Base-by-base conservation (phyloP, 495 filamentous ascomycete genomes). In the Clavariopsis aquatica region DNA sequence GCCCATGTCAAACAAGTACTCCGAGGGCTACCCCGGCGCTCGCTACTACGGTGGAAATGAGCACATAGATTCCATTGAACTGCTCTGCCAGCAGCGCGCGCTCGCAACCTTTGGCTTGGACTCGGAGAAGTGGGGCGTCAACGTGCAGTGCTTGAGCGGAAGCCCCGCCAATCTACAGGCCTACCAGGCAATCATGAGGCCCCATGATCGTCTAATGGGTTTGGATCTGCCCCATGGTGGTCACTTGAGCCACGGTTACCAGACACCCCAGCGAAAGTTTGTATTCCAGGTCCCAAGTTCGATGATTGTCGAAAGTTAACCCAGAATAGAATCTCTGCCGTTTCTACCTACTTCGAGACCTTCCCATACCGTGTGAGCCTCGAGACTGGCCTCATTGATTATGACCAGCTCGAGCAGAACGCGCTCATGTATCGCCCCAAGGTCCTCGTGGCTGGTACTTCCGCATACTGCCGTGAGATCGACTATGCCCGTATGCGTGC, bases 1-100 rank as follows among this genome's bases (percentile, higher is more conserved):
- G 41, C 89, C 89, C 72, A 93, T 93, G 90, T 92, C 88, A 73
- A 93, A 99, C 86, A 99, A 99, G 82, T 99, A 99, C 85, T 96
- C 91, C 2, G 94, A 99, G 82, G 94, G 94, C 71, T 96, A 96
- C 79, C 95, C 95, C 72, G 94, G 94, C 72, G 94, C 95, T 51
- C 88, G 94, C 76, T 99, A 99, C 85, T 99, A 99, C 76, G 95
- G 95, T 77, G 94, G 94, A 70, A 99, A 98, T 81, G 86, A 99
- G 82, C 91, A 96, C 83, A 99, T 99, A 64, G 94, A 99, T 77
- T 82, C 87, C 74, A 92, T 97, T 73, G 94, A 99, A 83, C 83
- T 89, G 62, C 92, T 92, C 56, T 99, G 94, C 86, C 94, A 99
- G 84, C 84, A 84, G 78, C 91, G 94, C 78, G 94, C 94, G 69